Base-by-base conservation (phyloP, 495 filamentous ascomycete genomes). In the Hypomontagnella submonticulosa region DNA sequence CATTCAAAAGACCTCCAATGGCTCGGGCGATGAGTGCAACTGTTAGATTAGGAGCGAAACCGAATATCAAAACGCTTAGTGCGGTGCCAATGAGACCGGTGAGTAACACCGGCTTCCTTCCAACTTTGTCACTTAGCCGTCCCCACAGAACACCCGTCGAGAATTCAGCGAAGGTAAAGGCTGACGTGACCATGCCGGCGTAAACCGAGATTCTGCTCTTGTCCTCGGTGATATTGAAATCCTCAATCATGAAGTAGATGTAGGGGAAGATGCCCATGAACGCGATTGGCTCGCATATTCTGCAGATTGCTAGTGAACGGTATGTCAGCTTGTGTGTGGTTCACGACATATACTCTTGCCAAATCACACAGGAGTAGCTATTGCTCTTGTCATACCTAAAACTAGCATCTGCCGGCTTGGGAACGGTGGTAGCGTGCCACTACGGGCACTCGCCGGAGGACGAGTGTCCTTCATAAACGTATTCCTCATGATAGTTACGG, bases 191-290 rank as follows among this genome's bases (percentile, higher is more conserved):
- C 89, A 98, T 89, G 64, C 96, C 96, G 40, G 91, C 92, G 73
- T 97, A 99, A 52, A 97, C 82, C 15, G 93, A 89, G 68, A 97
- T 96, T 73, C 90, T 85, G 62, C 84, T 85, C 53, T 91, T 83
- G 70, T 91, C 88, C 59, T 89, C 77, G 42, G 92, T 90, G 75
- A 95, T 88, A 66, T 91, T 80, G 78, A 99, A 99, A 34, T 90
- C 91, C 67, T 91, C 83, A 46, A 98, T 91, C 95, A 99, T 99
- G 80, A 89, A 95, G 79, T 97, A 99, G 71, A 94, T 93, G 73
- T 99, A 99, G 3, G 95, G 96, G 73, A 99, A 98, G 67, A 99
- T 97, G 49, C 93, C 97, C 90, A 97, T 98, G 83, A 99, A 98
- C 8, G 95, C 96, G 75, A 99, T 97, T 44, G 95, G 95, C 76